phyloP scores from a whole-genome alignment of 345 rosid genomes.

The Corchorus capsularis region DNA sequence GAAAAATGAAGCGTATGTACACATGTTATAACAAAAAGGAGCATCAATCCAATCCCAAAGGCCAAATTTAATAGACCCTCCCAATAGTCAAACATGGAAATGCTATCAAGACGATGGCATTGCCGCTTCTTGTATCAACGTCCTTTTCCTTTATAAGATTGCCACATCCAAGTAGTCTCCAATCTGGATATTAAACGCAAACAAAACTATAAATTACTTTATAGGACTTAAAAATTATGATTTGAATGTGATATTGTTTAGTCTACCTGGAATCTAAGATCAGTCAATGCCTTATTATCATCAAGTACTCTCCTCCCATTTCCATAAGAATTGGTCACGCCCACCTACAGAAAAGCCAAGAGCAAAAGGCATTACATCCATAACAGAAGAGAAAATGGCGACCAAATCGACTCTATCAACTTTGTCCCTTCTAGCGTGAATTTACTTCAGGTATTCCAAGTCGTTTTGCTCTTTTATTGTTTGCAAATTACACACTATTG shows the following conservation, averaged over 20 bases:
- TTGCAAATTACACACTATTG: background rate
- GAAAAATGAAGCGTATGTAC: background rate
- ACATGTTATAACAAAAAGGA: background rate
- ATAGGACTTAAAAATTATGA: slow-evolving; percentile 1
- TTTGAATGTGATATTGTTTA: background rate
- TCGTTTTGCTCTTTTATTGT: background rate
- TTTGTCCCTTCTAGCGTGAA: background rate
- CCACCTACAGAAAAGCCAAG: slow-evolving; percentile 48
- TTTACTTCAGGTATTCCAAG: background rate
- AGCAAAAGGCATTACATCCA: no score
- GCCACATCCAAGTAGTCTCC: slow-evolving; percentile 96
- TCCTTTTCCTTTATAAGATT: slow-evolving; percentile 30
- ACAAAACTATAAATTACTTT: background rate
- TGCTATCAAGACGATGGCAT: background rate
- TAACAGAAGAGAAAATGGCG: background rate
- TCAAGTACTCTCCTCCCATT: slow-evolving; percentile 47
- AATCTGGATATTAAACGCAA: slow-evolving; percentile 45
- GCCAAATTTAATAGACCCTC: background rate
- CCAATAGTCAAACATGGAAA: background rate
- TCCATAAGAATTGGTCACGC: slow-evolving; percentile 66
- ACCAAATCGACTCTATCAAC: background rate
- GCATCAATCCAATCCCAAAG: background rate
- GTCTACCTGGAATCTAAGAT: slow-evolving; percentile 72
- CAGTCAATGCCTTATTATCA: slow-evolving; percentile 67
- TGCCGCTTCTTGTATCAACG: slow-evolving; percentile 14